Evolutionary conservation across 768 basidiomycete species (phyloP).

Genomic region (Cystofilobasidium ferigula): DNA sequence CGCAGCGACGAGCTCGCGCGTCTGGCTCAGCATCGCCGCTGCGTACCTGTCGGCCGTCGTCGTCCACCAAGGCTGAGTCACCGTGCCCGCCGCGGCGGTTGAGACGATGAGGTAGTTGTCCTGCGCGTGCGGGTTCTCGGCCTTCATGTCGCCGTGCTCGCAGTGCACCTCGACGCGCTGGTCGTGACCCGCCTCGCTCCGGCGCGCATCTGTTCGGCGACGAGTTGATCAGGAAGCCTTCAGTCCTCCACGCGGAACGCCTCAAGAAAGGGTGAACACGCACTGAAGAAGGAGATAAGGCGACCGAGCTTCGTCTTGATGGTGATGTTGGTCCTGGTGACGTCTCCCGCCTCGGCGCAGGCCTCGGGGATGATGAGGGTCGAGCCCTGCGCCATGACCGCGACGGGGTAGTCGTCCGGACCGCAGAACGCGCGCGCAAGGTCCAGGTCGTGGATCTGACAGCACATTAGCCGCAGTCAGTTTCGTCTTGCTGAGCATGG

Average conservation of each 20-base stretch:
- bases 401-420: not conserved
- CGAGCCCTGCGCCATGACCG: not conserved
- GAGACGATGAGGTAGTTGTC: not conserved
- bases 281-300: not conserved
- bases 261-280: not conserved
- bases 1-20: not conserved
- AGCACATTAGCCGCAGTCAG: not conserved
- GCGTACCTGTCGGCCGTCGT: constrained; percentile 3
- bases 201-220: not conserved
- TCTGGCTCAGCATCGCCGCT: not conserved
- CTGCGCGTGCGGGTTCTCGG: not conserved
- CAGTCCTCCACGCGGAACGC: too few species aligned
- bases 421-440: not conserved
- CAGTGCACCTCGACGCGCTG: not conserved
- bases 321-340: not conserved
- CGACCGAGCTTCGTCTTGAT: not conserved
- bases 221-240: not conserved
- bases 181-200: not conserved
- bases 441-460: not conserved
- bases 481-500: not conserved
- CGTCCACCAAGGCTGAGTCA: not conserved
- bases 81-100: not conserved
- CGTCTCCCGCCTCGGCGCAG: not conserved
- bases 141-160: not conserved
- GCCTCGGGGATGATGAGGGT: not conserved